These are phyloP conservation scores for Hyaloscypha variabilis DNA, from an alignment of 495 filamentous ascomycete species.

Conservation along the genomic window DNA sequence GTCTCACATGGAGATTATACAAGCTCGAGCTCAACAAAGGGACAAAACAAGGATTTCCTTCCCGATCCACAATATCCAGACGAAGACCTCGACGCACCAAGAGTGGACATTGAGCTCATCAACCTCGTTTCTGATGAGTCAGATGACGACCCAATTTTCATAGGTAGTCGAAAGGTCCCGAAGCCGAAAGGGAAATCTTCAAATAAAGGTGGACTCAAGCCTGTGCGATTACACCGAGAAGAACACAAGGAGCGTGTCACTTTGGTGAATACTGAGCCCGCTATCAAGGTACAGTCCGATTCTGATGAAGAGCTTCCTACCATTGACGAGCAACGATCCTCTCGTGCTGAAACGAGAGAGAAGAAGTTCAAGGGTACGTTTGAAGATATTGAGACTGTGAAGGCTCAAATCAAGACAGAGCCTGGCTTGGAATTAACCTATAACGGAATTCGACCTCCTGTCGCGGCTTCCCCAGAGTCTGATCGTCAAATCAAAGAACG, in stretches of 20 bases:
- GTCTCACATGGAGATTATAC: background rate
- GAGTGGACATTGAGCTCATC: slow-evolving; percentile 31
- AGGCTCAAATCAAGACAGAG: slow-evolving; percentile 10
- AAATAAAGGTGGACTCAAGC: slow-evolving; percentile 34
- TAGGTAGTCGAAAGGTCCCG: background rate
- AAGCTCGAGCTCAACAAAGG: background rate
- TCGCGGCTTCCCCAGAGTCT: background rate
- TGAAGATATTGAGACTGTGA: slow-evolving; percentile 20
- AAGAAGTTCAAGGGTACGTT: slow-evolving; percentile 12
- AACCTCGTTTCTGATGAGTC: slow-evolving; percentile 21
- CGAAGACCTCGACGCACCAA: slow-evolving; percentile 21
- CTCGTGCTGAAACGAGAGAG: slow-evolving; percentile 27
- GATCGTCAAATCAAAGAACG: background rate
- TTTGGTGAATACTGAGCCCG: slow-evolving; percentile 52
- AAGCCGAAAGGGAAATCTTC: slow-evolving; percentile 12
- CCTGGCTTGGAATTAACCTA: slow-evolving; percentile 8
- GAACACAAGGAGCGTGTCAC: slow-evolving; percentile 55
- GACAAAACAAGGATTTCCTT: background rate
- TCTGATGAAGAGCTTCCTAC: slow-evolving; percentile 16
- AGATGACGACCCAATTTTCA: slow-evolving; percentile 15
- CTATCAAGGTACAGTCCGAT: slow-evolving; percentile 25
- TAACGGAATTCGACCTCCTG: background rate
- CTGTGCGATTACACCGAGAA: slow-evolving; percentile 54
- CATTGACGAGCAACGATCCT: slow-evolving; percentile 21
- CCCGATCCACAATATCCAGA: slow-evolving; percentile 30